Base-by-base conservation (phyloP, 2,329 filamentous ascomycete species). In the Exophiala sideris region DNA sequence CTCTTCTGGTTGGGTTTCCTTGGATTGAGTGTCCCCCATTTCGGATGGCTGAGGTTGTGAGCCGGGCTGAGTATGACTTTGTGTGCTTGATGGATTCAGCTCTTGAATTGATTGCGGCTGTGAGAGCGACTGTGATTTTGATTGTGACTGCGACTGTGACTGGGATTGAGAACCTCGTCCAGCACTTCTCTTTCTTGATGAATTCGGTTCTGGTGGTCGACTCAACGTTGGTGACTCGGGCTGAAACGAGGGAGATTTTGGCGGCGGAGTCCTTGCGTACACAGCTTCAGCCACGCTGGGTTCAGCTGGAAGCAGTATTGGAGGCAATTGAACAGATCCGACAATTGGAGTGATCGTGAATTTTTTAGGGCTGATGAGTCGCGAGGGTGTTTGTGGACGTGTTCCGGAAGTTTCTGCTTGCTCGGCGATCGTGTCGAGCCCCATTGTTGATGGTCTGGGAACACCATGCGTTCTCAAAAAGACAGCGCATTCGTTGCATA, bases 231-330 rank as follows among this genome's bases (percentile, higher is more conserved):
- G 58, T 35, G 54, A 60, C 32, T 63, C 54, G 24, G 61, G 62
- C 39, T 54, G 54, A 38, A 58, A 58, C 38, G 60, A 62, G 36
- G 63, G 61, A 48, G 60, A 63, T 48, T 45, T 56, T 10, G 5
- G 10, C 16, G 16, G 38, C 21, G 39, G 35, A 29, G 24, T 33
- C 12, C 10, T 38, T 8, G 33, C 24, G 14, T 3, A 10, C 14
- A 18, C 39, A 18, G 16, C 2, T 35, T 35, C 33, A 36, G 41
- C 20, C 35, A 11, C 6, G 8, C 7, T n/a, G 18, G 33, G 14
- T 20, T 35, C 24, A 16, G 33, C 45, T 8, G 39, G 10, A 3
- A 11, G 14, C 14, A 33, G 21, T 14, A 12, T 20, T 10, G 21
- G 45, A 16, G 29, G 39, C 42, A 45, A 29, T 47, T 47, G 41